phyloP scores from a whole-genome alignment of 768 basidiomycete species.

The Mycena amicta region DNA sequence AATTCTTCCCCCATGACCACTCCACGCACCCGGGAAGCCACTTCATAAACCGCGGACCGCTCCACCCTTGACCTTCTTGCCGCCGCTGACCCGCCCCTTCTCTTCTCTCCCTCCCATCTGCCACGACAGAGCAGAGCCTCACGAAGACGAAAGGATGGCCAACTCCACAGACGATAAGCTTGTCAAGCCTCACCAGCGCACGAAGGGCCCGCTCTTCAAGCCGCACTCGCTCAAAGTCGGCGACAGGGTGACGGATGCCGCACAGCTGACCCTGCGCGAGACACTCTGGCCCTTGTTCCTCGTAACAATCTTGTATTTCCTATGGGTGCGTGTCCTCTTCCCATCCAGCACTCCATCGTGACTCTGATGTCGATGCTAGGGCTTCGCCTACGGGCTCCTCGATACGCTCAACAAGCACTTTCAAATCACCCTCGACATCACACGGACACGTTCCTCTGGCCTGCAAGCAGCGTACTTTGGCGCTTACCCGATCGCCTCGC shows the following conservation, averaged over 20 bases:
- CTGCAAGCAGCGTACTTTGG: conserved; percentile 40
- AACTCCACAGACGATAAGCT: too few species aligned
- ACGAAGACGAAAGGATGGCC: too few species aligned
- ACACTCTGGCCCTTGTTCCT: conserved; percentile 36
- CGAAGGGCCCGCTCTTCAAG: conserved; percentile 16
- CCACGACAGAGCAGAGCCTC: too few species aligned
- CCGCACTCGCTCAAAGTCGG: conserved; percentile 36
- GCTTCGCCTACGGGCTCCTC: conserved; percentile 37
- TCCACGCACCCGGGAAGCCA: too few species aligned
- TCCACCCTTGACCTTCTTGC: too few species aligned
- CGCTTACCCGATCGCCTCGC: conserved; percentile 37
- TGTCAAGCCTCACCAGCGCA: background rate
- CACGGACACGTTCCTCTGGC: conserved; percentile 37
- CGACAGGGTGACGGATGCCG: conserved; percentile 34
- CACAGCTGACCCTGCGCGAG: conserved; percentile 33
- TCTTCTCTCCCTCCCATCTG: too few species aligned
- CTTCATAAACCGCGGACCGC: too few species aligned
- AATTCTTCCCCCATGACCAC: too few species aligned
- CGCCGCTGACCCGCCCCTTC: too few species aligned
- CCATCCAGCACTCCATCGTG: background rate
- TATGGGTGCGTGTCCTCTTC: conserved; percentile 29
- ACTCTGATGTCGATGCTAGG: conserved; percentile 17
- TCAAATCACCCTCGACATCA: conserved; percentile 35
- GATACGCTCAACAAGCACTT: conserved; percentile 40
- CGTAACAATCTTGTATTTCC: conserved; percentile 39